Percentiles rank a stretch among this genome's conserved stretches.
phyloP scores from a whole-genome alignment of 805 yeast genomes.

The Cephaloascus fragrans region DNA sequence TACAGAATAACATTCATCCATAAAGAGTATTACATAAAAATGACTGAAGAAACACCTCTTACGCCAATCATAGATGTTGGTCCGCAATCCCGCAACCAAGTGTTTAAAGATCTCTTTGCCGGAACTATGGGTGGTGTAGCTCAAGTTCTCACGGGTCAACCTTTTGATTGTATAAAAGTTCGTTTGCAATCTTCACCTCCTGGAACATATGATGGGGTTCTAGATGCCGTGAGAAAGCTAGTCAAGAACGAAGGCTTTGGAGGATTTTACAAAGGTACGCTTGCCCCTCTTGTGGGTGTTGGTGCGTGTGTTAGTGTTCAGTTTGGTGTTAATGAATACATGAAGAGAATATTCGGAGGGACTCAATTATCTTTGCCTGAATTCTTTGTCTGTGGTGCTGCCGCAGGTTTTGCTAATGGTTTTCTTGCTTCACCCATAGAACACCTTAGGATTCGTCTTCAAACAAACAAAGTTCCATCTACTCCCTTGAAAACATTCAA shows the following conservation, averaged over 20 bases:
- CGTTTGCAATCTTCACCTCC: slow-evolving; percentile 81
- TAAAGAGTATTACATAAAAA: background rate
- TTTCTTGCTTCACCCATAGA: slow-evolving; percentile 90
- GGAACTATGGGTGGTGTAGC: slow-evolving; percentile 96
- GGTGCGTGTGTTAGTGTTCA: slow-evolving; percentile 97
- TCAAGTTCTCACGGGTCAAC: slow-evolving; percentile 93
- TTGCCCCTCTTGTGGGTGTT: slow-evolving; percentile 41
- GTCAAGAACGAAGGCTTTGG: slow-evolving; percentile 33
- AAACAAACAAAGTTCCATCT: slow-evolving; percentile 58
- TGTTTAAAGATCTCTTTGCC: slow-evolving; percentile 71
- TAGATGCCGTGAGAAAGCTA: slow-evolving; percentile 67
- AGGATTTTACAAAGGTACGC: slow-evolving; percentile 35
- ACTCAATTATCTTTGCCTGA: slow-evolving; percentile 46
- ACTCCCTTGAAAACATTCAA: slow-evolving; percentile 72
- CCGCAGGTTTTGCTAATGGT: slow-evolving; percentile 90
- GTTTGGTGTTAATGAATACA: slow-evolving; percentile 88
- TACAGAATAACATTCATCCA: no score
- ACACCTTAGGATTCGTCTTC: slow-evolving; percentile 88
- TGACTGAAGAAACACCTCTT: background rate
- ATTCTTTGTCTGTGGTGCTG: slow-evolving; percentile 74
- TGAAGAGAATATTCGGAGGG: slow-evolving; percentile 64
- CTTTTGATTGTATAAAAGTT: slow-evolving; percentile 92
- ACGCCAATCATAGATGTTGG: background rate
- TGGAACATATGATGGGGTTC: slow-evolving; percentile 63
- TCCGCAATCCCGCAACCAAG: slow-evolving; percentile 18